These are phyloP conservation scores for Talaromyces adpressus DNA, from an alignment of 495 filamentous ascomycete genomes.

Conservation along the genomic window DNA sequence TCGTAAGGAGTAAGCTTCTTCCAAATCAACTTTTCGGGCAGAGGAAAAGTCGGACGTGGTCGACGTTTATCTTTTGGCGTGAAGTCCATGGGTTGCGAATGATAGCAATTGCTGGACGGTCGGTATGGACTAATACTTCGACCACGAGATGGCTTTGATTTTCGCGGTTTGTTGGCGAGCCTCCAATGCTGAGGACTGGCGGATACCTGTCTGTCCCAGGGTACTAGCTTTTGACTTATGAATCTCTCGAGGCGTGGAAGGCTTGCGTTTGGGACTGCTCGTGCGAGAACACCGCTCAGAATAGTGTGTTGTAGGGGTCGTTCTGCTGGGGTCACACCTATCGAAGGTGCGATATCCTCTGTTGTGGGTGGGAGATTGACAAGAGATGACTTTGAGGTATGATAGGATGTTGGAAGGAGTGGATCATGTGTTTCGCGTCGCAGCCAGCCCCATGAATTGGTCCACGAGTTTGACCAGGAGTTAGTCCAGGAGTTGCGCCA, in stretches of 20 bases:
- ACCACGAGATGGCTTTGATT: not conserved
- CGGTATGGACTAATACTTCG: not conserved
- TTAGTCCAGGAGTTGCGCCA: not conserved
- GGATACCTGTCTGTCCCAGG: not conserved
- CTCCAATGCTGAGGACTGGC: not conserved
- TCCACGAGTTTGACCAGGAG: not conserved
- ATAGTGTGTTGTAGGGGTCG: not conserved
- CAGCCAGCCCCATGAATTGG: slow-evolving; percentile 2
- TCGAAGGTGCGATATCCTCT: not conserved
- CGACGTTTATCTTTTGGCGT: not conserved
- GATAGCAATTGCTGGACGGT: not conserved
- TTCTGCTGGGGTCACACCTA: not conserved
- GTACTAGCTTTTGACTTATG: not conserved
- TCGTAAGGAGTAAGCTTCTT: slow-evolving; percentile 7
- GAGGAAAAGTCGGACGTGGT: slow-evolving; percentile 4
- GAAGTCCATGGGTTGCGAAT: not conserved
- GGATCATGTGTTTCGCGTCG: not conserved
- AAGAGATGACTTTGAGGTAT: not conserved
- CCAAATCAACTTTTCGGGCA: slow-evolving; percentile 6
- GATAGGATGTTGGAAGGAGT: not conserved
- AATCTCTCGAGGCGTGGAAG: not conserved
- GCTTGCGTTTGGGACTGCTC: not conserved
- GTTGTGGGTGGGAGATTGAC: not conserved
- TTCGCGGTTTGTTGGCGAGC: not conserved
- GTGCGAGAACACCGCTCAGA: not conserved